Conservation (phyloP, 495 filamentous ascomycete species). For the Apiosordaria backusii region DNA sequence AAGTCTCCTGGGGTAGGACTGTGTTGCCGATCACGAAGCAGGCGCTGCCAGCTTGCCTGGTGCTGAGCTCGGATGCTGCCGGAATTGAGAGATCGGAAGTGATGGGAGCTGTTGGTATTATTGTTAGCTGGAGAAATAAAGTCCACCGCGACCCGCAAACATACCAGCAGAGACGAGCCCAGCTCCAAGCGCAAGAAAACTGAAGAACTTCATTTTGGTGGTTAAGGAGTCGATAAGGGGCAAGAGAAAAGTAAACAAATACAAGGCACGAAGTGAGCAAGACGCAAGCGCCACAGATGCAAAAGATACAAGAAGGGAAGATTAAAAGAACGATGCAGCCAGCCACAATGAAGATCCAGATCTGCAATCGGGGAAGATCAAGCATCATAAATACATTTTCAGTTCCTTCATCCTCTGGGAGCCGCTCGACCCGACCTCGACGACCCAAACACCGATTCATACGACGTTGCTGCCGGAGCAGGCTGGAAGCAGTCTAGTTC, state of each 20-base stretch:
- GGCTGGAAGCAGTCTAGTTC: background rate
- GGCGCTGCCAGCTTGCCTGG: conserved; percentile 23
- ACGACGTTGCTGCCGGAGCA: background rate
- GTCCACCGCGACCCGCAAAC: background rate
- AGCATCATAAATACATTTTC: background rate
- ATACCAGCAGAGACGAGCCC: conserved; percentile 17
- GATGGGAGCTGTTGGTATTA: conserved; percentile 14
- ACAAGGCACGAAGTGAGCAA: background rate
- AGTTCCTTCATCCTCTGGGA: background rate
- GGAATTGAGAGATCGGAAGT: background rate
- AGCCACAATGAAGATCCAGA: conserved; percentile 16
- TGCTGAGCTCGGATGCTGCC: background rate
- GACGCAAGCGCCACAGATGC: conserved; percentile 8
- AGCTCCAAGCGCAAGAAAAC: conserved; percentile 14
- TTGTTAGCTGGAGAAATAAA: background rate
- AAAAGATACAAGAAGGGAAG: background rate
- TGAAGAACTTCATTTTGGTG: conserved; percentile 17
- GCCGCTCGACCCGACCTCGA: background rate
- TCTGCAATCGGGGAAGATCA: background rate
- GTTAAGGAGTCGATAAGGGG: background rate
- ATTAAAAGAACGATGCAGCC: conserved; percentile 6
- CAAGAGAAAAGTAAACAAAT: background rate
- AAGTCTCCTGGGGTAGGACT: conserved; percentile 36
- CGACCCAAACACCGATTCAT: background rate
- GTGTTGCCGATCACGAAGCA: conserved; percentile 46